Evolutionary conservation across 2,329 filamentous ascomycete genomes (phyloP).

Genomic region (Colletotrichum endophyticum): DNA sequence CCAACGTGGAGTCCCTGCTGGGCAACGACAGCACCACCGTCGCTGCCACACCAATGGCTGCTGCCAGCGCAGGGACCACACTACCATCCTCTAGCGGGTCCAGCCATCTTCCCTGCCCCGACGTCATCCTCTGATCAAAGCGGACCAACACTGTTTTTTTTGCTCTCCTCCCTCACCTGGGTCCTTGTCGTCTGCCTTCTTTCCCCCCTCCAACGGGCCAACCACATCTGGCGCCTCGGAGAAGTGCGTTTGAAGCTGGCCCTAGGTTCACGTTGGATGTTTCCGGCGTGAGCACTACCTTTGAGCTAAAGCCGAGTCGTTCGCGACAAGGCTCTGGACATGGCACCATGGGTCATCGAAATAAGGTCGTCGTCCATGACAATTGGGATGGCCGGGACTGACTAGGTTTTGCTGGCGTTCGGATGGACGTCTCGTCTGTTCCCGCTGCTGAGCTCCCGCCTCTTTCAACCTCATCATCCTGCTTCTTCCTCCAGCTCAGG

Average conservation of each 20-base stretch:
- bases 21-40: slow-evolving; percentile 1
- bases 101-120: not conserved
- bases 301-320: not conserved
- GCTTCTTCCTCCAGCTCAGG: not conserved
- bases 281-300: not conserved
- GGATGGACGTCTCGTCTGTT: not conserved
- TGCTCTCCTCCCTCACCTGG: not conserved
- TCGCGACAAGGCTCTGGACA: not conserved
- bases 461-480: not conserved
- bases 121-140: slow-evolving; percentile 10
- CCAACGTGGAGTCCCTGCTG: not conserved
- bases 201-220: not conserved
- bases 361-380: not conserved
- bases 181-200: not conserved
- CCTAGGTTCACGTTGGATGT: not conserved
- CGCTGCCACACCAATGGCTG: not conserved
- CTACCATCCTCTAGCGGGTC: not conserved
- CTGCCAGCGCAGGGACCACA: slow-evolving; percentile 6
- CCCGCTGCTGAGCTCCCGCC: not conserved
- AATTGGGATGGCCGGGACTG: not conserved
- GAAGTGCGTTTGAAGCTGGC: not conserved
- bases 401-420: not conserved
- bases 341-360: not conserved
- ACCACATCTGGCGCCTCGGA: not conserved
- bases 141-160: not conserved